Base-by-base conservation (phyloP, 148 eudicot genomes). In the Cornus florida region DNA sequence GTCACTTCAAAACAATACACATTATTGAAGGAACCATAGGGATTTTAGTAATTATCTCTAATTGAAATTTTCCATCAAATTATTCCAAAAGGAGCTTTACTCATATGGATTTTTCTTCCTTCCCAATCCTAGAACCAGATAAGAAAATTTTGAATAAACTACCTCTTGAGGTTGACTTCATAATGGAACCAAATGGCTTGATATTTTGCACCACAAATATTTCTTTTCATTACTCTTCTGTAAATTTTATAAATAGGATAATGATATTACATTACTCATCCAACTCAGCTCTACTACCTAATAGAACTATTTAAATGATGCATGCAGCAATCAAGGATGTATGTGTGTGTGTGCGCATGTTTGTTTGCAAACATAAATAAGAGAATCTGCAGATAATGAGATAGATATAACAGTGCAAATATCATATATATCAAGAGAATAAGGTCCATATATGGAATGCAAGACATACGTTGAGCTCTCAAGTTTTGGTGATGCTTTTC, bases 401-500 rank as follows among this genome's bases (percentile, higher is more conserved):
- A 31, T 33, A 13, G 33, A 60, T 53, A 38, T 28, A 80, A 17
- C 41, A 41, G n/a, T 73, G 48, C 66, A 46, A 41, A 39, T 31
- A 71, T 48, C 22, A 60, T 43, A n/a, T 65, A 68, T 17, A 67
- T 48, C 39, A 11, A 22, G 60, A 38, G 56, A 50, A 41, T 17
- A 81, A 8, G 48, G 32, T 31, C 17, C 60, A n/a, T 68, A 72
- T 7, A 28, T 10, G 60, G 24, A 32, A 43, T 41, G 24, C 11
- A 48, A 69, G 50, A 78, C 87, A 66, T 92, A 94, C 98, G 79
- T 91, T 46, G 82, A 68, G 74, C 78, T 85, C 82, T 81, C 81
- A 79, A 83, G 80, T 68, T 82, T 86, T 67, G 78, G 80, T n/a
- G 87, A 74, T 38, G 91, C 88, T 87, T 94, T 94, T 86, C 95